Conservation (phyloP, 257 asterid species). For the Nicotiana obtusifolia region DNA sequence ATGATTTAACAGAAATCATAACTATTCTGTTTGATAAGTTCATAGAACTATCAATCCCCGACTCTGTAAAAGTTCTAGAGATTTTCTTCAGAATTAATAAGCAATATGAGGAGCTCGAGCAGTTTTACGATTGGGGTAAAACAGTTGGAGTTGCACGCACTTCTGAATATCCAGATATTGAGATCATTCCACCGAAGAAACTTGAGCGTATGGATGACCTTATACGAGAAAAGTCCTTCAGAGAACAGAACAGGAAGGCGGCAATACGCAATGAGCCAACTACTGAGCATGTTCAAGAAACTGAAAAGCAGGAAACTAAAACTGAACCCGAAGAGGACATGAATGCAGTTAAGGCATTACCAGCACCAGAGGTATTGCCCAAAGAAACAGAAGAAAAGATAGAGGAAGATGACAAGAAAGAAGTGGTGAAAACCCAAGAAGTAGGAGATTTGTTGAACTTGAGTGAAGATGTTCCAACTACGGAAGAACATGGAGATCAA, state of each 20-base stretch:
- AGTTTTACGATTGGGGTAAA: conserved; percentile 69
- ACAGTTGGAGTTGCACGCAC: conserved; percentile 55
- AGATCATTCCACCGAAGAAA: conserved; percentile 58
- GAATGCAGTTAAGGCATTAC: conserved; percentile 64
- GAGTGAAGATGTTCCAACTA: conserved; percentile 45
- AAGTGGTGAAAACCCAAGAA: conserved; percentile 28
- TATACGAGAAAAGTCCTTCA: conserved; percentile 50
- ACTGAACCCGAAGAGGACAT: conserved; percentile 50
- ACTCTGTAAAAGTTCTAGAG: conserved; percentile 58
- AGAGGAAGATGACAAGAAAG: conserved; percentile 20
- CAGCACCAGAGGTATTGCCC: conserved; percentile 53
- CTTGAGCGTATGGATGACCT: conserved; percentile 86
- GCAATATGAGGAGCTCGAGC: conserved; percentile 80
- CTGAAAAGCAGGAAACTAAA: conserved; percentile 9
- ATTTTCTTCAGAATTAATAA: conserved; percentile 64
- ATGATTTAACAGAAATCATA: conserved; percentile 64
- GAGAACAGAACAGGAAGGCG: conserved; percentile 24
- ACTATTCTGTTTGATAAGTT: conserved; percentile 66
- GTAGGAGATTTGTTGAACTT: conserved; percentile 71
- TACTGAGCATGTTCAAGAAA: conserved; percentile 16
- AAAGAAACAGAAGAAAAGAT: conserved; percentile 23
- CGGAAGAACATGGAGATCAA: conserved; percentile 54
- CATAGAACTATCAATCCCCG: conserved; percentile 68
- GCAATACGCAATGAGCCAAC: conserved; percentile 20
- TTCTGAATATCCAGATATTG: conserved; percentile 80